These are phyloP conservation scores for Fragilaria crotonensis DNA, from an alignment of 108 stramenopile species.

Conservation along the genomic window DNA sequence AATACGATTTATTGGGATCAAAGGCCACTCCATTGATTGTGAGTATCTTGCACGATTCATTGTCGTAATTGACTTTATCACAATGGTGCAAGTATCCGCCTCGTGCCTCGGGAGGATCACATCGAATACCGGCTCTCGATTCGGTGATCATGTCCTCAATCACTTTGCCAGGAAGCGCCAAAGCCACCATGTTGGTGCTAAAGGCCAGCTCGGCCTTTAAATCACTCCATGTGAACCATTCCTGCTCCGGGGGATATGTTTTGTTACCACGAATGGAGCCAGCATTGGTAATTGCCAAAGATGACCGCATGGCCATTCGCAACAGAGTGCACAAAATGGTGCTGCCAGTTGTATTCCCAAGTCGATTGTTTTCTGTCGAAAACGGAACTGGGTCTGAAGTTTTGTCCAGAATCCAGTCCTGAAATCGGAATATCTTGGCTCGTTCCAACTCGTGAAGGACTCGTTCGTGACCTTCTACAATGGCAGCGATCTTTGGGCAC, in stretches of 20 bases:
- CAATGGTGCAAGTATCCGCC: conserved; percentile 28
- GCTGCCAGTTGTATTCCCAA: conserved; percentile 17
- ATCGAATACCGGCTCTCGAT: conserved; percentile 12
- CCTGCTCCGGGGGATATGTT: conserved; percentile 20
- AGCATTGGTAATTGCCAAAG: conserved; percentile 37
- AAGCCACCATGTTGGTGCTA: conserved; percentile 12
- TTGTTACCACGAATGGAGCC: conserved; percentile 32
- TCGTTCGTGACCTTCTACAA: conserved; percentile 14
- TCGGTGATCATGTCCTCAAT: conserved; percentile 21
- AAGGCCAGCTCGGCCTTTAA: conserved; percentile 41
- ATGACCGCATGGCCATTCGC: conserved; percentile 23
- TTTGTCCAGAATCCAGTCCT: too few relatives aligned
- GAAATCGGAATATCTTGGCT: conserved; percentile 21
- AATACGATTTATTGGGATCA: conserved; percentile 22
- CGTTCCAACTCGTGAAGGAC: conserved; percentile 24
- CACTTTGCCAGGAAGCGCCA: conserved; percentile 27
- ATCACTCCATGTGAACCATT: conserved; percentile 35
- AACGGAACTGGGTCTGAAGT: conserved; percentile 8
- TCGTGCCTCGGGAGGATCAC: conserved; percentile 7
- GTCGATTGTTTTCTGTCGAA: conserved; percentile 26
- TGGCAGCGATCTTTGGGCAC: conserved; percentile 7
- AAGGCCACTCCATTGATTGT: conserved; percentile 22
- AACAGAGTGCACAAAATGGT: conserved; percentile 15
- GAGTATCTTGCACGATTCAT: conserved; percentile 10
- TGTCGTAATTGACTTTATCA: conserved; percentile 17